Base-by-base conservation (phyloP, 2,329 filamentous ascomycete species). In the Didymella lethalis region DNA sequence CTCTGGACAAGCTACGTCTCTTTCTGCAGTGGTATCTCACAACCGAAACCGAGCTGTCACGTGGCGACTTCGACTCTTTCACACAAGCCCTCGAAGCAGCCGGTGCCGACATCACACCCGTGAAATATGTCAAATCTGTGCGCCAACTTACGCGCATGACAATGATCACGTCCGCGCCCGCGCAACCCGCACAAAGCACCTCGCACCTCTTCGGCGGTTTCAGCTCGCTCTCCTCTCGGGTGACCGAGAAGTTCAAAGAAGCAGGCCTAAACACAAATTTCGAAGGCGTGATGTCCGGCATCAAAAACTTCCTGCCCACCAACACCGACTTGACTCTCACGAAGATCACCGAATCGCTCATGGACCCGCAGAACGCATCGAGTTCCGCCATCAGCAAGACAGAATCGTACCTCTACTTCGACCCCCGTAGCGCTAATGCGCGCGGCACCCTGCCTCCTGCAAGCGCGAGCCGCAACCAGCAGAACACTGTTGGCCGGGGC, bases 131-230 rank as follows among this genome's bases (percentile, higher is more conserved):
- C 68, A 89, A 71, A 50, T 66, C 71, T 88, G 91, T 98, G 51
- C 92, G 94, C 60, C 92, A 96, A 65, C 93, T 96, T 49, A 98
- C 94, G 5, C 92, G 95, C 64, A 97, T 98, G 92, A 98, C 94
- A 14, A 97, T 98, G 86, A 90, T 99, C 77, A 92, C 93, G 4
- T 96, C 93, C 1, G 89, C 93, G 29, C 88, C 91, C 10, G 83
- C 85, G 14, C 83, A 90, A 60, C 81, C 87, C 14, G 82, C 85
- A 18, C 85, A 89, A 67, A 86, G 87, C 64, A 77, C 91, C 3
- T 88, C 86, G 6, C 92, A 97, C 69, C 84, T 99, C 16, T 97
- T 99, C 81, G 90, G 92, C 20, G 93, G 93, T 47, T 97, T 99
- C 81, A 95, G 90, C 29, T 92, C 90, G 43, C 91, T 99, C 63